Conservation (phyloP, 768 basidiomycete genomes). For the Gymnopilus dilepis region DNA sequence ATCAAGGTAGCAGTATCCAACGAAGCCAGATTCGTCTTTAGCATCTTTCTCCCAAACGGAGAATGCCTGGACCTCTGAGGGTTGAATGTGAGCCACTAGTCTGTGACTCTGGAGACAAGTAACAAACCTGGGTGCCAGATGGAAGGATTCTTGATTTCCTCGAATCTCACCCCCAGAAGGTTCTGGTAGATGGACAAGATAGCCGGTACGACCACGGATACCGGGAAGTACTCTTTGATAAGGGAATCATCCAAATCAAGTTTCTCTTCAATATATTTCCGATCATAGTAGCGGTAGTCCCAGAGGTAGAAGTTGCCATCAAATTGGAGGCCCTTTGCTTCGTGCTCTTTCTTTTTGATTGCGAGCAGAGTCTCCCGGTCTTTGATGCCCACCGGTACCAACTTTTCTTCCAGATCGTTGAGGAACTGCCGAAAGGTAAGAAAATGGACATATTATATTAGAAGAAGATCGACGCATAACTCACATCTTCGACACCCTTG, state of each 20-base stretch:
- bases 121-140: slow-evolving; percentile 81
- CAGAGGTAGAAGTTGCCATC: slow-evolving; percentile 81
- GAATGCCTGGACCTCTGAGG: slow-evolving; percentile 79
- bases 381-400: slow-evolving; percentile 72
- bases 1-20: slow-evolving; percentile 89
- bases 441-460: not conserved
- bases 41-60: slow-evolving; percentile 85
- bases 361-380: slow-evolving; percentile 71
- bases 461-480: slow-evolving; percentile 13
- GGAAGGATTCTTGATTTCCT: slow-evolving; percentile 56
- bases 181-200: slow-evolving; percentile 87
- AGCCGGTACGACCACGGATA: slow-evolving; percentile 78
- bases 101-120: not conserved
- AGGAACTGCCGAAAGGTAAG: slow-evolving; percentile 60
- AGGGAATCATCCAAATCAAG: slow-evolving; percentile 76
- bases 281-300: slow-evolving; percentile 83
- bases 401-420: slow-evolving; percentile 72
- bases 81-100: not conserved
- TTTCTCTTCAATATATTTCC: slow-evolving; percentile 67
- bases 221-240: slow-evolving; percentile 91
- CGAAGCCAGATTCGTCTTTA: slow-evolving; percentile 70
- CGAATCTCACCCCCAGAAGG: slow-evolving; percentile 77
- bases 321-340: slow-evolving; percentile 60
- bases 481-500: slow-evolving; percentile 60
- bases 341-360: slow-evolving; percentile 78